phyloP scores from a whole-genome alignment of 2,329 filamentous ascomycete genomes.

The Xylariaceae sp. region DNA sequence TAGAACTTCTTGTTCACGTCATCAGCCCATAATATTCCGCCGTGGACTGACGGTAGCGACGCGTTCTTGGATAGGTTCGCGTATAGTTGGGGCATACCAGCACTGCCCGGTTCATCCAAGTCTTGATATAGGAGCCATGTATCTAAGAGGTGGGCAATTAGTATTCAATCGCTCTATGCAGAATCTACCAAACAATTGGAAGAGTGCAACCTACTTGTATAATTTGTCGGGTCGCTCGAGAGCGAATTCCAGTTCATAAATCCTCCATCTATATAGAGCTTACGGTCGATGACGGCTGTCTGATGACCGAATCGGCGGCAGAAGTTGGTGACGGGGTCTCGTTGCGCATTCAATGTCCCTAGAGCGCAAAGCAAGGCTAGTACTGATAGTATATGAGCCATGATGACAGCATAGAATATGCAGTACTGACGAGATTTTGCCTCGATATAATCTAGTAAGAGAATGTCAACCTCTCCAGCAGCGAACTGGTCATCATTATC shows the following conservation, averaged over 20 bases:
- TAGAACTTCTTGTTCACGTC: conserved; percentile 68
- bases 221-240: conserved; percentile 54
- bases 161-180: not conserved
- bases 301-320: conserved; percentile 64
- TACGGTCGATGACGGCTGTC: conserved; percentile 63
- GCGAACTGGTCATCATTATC: no score
- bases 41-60: conserved; percentile 55
- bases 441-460: not conserved
- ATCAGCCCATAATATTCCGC: conserved; percentile 63
- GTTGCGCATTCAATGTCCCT: conserved; percentile 40
- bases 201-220: conserved; percentile 66
- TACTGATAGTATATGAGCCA: not conserved
- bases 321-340: conserved; percentile 60
- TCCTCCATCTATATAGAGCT: conserved; percentile 68
- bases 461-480: not conserved
- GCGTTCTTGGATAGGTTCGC: conserved; percentile 64
- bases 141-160: conserved; percentile 45
- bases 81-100: conserved; percentile 58
- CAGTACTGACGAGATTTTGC: no score
- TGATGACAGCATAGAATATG: not conserved
- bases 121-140: conserved; percentile 63
- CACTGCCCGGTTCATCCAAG: conserved; percentile 51
- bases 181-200: no score
- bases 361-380: not conserved
- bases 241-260: conserved; percentile 61